Evolutionary conservation across 495 filamentous ascomycete species (phyloP).

Genomic region (Cladorrhinum samala): DNA sequence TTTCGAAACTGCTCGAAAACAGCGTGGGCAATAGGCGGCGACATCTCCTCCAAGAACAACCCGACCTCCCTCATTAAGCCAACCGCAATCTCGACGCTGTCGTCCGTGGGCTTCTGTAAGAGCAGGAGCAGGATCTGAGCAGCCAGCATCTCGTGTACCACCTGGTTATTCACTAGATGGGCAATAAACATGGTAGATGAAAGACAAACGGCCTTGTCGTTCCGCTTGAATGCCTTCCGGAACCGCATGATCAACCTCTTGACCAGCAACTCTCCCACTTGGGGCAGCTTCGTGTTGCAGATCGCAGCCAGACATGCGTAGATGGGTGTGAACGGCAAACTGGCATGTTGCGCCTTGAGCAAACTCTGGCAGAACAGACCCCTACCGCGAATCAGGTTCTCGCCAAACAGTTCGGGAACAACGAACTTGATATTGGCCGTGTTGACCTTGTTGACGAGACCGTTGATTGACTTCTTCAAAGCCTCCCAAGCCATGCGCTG

Average conservation of each 20-base stretch:
- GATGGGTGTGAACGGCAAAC: conserved; percentile 91
- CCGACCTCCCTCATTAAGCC: conserved; percentile 86
- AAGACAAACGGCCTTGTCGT: conserved; percentile 92
- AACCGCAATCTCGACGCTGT: conserved; percentile 96
- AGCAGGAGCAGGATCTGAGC: conserved; percentile 87
- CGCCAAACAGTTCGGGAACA: conserved; percentile 87
- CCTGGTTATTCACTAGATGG: conserved; percentile 90
- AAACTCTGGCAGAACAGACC: conserved; percentile 91
- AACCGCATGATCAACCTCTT: conserved; percentile 87
- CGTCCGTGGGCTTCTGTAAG: conserved; percentile 90
- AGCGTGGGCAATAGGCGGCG: conserved; percentile 69
- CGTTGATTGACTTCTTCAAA: conserved; percentile 97
- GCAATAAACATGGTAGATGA: conserved; percentile 90
- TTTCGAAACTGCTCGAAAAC: conserved; percentile 94
- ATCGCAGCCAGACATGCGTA: conserved; percentile 94
- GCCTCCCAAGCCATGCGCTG: conserved; percentile 99
- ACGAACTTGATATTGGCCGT: conserved; percentile 96
- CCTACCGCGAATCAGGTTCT: conserved; percentile 86
- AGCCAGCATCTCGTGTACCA: conserved; percentile 86
- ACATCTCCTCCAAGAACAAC: conserved; percentile 92
- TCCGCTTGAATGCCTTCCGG: conserved; percentile 89
- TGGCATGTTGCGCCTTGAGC: conserved; percentile 96
- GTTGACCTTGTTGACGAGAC: conserved; percentile 97
- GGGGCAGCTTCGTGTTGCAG: conserved; percentile 93
- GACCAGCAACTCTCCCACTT: conserved; percentile 85